Conservation (phyloP, 306 rosid genomes). For the Castanea crenata region DNA sequence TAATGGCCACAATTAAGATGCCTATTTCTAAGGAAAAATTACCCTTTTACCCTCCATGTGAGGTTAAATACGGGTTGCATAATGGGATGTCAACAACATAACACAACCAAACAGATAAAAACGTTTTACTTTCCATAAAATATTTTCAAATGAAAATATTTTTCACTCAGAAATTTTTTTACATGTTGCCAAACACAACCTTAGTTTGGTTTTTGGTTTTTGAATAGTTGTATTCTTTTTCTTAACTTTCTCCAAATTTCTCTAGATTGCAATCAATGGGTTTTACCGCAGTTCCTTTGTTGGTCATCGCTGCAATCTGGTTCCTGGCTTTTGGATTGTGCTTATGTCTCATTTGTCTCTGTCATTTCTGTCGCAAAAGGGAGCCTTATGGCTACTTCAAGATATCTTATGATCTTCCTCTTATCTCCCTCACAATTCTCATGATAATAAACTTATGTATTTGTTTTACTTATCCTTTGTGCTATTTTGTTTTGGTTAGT, state of each 20-base stretch:
- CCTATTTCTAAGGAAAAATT: no score
- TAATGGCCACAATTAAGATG: no score
- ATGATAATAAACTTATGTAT: constrained; percentile 38
- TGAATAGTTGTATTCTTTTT: constrained; percentile 2
- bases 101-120: no score
- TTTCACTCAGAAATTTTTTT: no score
- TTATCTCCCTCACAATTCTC: constrained; percentile 39
- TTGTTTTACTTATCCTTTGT: no score
- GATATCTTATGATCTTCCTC: constrained; percentile 41
- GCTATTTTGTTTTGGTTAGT: no score
- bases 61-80: no score
- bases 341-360: constrained; percentile 32
- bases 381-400: constrained; percentile 37
- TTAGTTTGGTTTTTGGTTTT: neutral
- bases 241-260: neutral
- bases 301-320: constrained; percentile 46
- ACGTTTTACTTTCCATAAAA: no score
- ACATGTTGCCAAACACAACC: no score
- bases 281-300: constrained; percentile 51
- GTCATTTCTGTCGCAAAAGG: constrained; percentile 34
- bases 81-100: no score
- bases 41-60: no score
- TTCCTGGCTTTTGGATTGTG: constrained; percentile 43
- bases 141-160: no score
- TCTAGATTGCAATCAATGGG: constrained; percentile 43